Evolutionary conservation across 108 stramenopile species (phyloP), one percentile per base, ranked within the genome.

Genomic region (Cyclostephanos invisitatus): DNA sequence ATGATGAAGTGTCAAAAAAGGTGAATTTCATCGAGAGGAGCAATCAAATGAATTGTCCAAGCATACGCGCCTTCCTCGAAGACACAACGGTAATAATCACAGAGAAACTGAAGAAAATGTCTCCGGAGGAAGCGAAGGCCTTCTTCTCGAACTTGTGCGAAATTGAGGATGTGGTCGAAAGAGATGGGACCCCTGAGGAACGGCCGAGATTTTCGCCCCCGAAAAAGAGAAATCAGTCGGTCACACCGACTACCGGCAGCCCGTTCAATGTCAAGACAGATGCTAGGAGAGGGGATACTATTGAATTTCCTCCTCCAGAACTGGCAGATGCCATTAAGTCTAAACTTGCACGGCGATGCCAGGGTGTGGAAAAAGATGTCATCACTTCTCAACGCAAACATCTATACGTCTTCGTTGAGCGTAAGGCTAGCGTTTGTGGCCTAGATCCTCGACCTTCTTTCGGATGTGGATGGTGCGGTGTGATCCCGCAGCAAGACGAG

Each of bases 391-490:
- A 17, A 7, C 37, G 2, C 18, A 5, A 7, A 11, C n/a, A 2
- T 20, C 20, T 21, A 22, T 20, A 29, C 59, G 35, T 28, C 32
- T 48, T 70, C 24, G 58, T 36, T 24, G 61, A 27, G 69, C 59
- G 58, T 12, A 70, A 70, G 32, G 29, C 5, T 2, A 50, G 10
- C 35, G 58, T 70, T 17, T 14, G 25, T 18, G 55, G 5, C 46
- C 57, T 29, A 37, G 69, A 70, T 70, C 69, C 69, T 6, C 55
- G 69, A 36, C 69, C 69, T 24, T 49, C 35, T 42, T 7, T 70
- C 58, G 69, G 55, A 17, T 70, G 69, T 32, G 40, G 18, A 29
- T 70, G 69, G 69, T 70, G 69, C 59, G 27, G 59, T 6, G 7
- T 64, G 44, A 48, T 15, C 0, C 1, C 40, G 40, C 22, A 64